Base-by-base conservation (phyloP, 129 eudicot species). In the Calendula officinalis region DNA sequence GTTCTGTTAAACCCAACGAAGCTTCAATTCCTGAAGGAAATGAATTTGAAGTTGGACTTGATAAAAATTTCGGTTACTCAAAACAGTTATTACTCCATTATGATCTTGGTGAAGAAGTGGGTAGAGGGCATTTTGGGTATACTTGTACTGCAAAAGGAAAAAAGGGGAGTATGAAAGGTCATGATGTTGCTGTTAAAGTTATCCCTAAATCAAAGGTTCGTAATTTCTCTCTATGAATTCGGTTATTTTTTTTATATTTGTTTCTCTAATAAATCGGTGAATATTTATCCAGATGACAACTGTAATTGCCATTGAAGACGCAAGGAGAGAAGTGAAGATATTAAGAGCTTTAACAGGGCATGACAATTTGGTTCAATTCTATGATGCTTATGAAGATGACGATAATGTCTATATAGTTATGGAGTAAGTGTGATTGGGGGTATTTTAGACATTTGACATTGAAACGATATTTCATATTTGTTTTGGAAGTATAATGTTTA, bases 81-180 rank as follows among this genome's bases (percentile, higher is more conserved):
- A 94, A 89, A 79, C 95, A 83, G 70, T 81, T 94, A 52, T 50
- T 51, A 8, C 71, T 68, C 67, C 84, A 85, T 65, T 94, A 77
- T 78, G 99, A 85, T 72, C 82, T 94, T 72, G 97, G 86, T 1
- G 99, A 94, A 57, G 99, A 94, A 75, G 91, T 88, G 67, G 99
- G 99, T 14, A 62, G 95, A 10, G 99, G 99, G 47, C 99, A 94
- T 83, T 94, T 94, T 76, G 99, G 99, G 71, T 94, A 83, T 75
- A 88, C 99, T 77, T 86, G 96, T 71, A 56, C 64, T 37, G 99
- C 89, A 64, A 88, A 73, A 78, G 99, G 91, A 39, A 94, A 88
- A 77, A 94, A 78, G 76, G 99, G 97, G 59, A 83, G 89, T 80
- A 72, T 86, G 89, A 94, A 86, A 72, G 99, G 99, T 44, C 87